phyloP scores from a whole-genome alignment of 495 filamentous ascomycete genomes.

The Cercophora samala region DNA sequence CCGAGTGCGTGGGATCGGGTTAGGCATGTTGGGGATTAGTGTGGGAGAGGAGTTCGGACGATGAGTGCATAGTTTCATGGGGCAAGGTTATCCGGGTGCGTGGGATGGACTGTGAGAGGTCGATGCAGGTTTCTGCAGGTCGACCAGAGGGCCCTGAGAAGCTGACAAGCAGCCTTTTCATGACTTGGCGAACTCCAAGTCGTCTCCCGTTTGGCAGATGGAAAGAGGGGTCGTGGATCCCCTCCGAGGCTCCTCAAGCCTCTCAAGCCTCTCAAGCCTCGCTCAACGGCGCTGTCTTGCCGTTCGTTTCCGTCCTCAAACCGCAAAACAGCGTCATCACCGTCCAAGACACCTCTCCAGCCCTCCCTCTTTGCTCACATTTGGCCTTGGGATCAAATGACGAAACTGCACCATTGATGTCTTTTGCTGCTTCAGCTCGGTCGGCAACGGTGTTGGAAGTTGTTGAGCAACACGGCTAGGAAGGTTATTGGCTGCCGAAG shows the following conservation, averaged over 20 bases:
- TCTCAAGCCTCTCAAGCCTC: slow-evolving; percentile 5
- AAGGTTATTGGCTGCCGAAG: slow-evolving; percentile 24
- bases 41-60: slow-evolving; percentile 5
- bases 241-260: not conserved
- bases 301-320: not conserved
- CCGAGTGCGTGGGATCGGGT: slow-evolving; percentile 25
- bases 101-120: not conserved
- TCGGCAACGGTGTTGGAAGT: not conserved
- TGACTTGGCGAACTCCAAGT: slow-evolving; percentile 1
- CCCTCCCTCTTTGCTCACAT: not conserved
- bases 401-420: not conserved
- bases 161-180: slow-evolving; percentile 3
- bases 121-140: not conserved
- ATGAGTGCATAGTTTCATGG: slow-evolving; percentile 6
- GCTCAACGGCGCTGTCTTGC: not conserved
- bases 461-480: slow-evolving; percentile 8
- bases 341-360: not conserved
- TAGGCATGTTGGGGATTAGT: slow-evolving; percentile 1
- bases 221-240: not conserved
- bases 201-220: slow-evolving; percentile 5
- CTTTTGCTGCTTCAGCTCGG: slow-evolving; percentile 27
- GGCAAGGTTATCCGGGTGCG: slow-evolving; percentile 1
- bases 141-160: not conserved
- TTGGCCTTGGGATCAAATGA: slow-evolving; percentile 9
- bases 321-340: not conserved